Conservation (phyloP, 257 asterid genomes). For the Fraxinus cuspidata region DNA sequence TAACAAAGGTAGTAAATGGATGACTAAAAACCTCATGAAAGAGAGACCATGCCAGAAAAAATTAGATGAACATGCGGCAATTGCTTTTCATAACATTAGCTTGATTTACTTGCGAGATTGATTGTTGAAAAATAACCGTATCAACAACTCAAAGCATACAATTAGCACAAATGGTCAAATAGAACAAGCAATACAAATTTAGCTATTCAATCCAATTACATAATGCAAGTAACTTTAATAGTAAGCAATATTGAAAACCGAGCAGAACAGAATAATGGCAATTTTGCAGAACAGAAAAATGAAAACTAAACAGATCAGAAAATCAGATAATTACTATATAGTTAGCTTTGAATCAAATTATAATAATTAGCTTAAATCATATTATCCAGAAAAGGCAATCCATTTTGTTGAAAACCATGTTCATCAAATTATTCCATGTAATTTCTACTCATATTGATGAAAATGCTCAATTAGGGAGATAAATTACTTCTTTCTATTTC, state of each 20-base stretch:
- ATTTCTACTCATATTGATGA: not conserved
- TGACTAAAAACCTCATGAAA: constrained; percentile 66
- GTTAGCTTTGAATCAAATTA: no score
- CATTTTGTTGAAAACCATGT: not conserved
- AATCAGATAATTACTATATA: no score
- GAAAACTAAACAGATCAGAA: no score
- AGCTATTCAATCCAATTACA: not conserved
- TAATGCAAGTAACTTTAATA: not conserved
- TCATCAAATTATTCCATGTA: not conserved
- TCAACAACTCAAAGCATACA: not conserved
- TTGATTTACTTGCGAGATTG: constrained; percentile 58
- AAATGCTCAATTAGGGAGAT: not conserved
- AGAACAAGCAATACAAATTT: no score
- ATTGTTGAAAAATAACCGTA: not conserved
- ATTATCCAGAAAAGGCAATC: not conserved
- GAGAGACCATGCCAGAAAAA: constrained; percentile 46
- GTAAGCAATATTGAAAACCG: not conserved
- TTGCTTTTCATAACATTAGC: constrained; percentile 78
- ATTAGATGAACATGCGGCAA: constrained; percentile 73
- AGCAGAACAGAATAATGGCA: no score
- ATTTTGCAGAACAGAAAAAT: no score
- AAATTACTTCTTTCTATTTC: no score
- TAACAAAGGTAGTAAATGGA: constrained; percentile 53
- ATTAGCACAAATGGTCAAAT: not conserved
- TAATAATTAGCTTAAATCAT: not conserved